A percentile compares a stretch with the other conserved stretches of the same genome.
phyloP scores from a whole-genome alignment of 306 rosid species.

The Castanea mollissima region DNA sequence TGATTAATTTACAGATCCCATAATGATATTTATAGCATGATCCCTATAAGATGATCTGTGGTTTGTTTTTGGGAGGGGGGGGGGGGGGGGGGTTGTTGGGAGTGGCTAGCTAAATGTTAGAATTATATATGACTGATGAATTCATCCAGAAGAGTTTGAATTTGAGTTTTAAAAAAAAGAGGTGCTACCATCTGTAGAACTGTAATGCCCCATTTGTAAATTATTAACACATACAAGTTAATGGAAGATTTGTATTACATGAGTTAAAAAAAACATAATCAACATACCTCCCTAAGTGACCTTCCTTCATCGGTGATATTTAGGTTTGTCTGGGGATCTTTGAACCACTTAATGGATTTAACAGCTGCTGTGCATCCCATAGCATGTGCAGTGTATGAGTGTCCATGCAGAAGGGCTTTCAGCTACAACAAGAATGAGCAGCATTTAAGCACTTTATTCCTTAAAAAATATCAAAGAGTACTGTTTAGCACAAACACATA shows the following conservation, averaged over 20 bases:
- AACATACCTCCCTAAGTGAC: conserved; percentile 65
- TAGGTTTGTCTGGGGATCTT: conserved; percentile 66
- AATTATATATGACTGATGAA: not conserved
- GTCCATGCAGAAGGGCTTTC: conserved; percentile 93
- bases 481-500: conserved; percentile 16
- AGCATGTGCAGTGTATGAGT: conserved; percentile 90
- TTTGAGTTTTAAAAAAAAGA: not conserved
- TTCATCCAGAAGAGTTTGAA: not conserved
- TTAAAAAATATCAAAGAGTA: conserved; percentile 23
- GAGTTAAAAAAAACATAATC: conserved; percentile 12
- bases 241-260: not conserved
- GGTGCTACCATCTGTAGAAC: not conserved
- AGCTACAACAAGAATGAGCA: conserved; percentile 51
- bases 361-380: conserved; percentile 92
- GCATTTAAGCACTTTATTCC: conserved; percentile 19
- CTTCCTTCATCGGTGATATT: conserved; percentile 59
- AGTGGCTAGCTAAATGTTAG: not conserved
- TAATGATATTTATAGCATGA: not conserved
- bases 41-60: not conserved
- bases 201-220: not conserved
- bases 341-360: conserved; percentile 86
- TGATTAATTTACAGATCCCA: not conserved
- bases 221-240: conserved; percentile 1
- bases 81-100: too few species aligned
- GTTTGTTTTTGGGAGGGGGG: not conserved